phyloP scores from a whole-genome alignment of 352 stramenopile species.

The Phytophthora quininea region DNA sequence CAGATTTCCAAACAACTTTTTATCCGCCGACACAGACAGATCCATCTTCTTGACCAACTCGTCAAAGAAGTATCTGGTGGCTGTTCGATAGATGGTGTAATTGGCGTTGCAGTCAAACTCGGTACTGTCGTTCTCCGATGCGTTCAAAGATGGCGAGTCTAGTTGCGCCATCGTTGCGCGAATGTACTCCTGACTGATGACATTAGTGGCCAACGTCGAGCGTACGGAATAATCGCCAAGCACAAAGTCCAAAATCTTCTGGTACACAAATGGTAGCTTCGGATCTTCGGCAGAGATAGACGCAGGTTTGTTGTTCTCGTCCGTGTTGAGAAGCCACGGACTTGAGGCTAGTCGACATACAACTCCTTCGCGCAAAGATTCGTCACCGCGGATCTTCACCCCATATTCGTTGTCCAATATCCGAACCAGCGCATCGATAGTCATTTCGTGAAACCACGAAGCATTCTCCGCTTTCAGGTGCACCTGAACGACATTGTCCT shows the following conservation, averaged over 20 bases:
- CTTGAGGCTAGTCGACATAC: constrained; percentile 72
- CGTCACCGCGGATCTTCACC: constrained; percentile 66
- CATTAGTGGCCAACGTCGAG: constrained; percentile 51
- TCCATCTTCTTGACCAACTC: constrained; percentile 52
- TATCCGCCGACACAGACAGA: constrained; percentile 60
- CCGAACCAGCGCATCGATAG: constrained; percentile 59
- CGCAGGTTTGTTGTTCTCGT: constrained; percentile 41
- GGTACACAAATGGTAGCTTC: constrained; percentile 63
- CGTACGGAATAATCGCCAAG: constrained; percentile 59
- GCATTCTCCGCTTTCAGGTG: constrained; percentile 67
- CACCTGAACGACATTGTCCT: constrained; percentile 80
- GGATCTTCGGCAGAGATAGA: constrained; percentile 12
- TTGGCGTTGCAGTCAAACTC: constrained; percentile 9
- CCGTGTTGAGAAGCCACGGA: constrained; percentile 60
- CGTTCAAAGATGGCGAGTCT: not conserved
- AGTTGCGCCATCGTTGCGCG: constrained; percentile 44
- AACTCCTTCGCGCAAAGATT: constrained; percentile 65
- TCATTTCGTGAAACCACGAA: constrained; percentile 79
- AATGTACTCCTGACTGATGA: constrained; percentile 73
- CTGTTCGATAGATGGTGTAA: constrained; percentile 48
- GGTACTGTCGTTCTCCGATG: constrained; percentile 1
- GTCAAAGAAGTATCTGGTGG: constrained; percentile 60
- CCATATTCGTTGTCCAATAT: constrained; percentile 84
- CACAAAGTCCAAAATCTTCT: constrained; percentile 76
- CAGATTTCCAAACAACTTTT: constrained; percentile 71